Evolutionary conservation across 331 rosid genomes (phyloP).

Genomic region (Arachis monticola): DNA sequence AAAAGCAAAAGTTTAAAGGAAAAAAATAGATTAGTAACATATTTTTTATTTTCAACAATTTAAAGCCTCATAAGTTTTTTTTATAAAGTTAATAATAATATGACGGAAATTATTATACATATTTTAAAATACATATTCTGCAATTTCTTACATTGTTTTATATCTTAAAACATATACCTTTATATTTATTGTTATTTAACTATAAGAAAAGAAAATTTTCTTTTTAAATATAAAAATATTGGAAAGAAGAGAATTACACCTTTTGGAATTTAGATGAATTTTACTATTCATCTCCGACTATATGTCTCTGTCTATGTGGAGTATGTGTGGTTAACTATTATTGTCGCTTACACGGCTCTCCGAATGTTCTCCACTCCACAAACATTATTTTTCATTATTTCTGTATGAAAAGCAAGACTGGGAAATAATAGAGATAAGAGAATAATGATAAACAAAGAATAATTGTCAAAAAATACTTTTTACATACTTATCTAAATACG

Average conservation of each 20-base stretch:
- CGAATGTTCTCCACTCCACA: background rate
- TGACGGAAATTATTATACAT: too few relatives aligned
- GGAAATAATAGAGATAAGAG: background rate
- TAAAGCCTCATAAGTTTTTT: too few relatives aligned
- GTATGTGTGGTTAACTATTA: constrained; percentile 48
- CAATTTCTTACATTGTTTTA: too few relatives aligned
- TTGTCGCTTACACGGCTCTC: constrained; percentile 37
- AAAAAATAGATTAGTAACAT: too few relatives aligned
- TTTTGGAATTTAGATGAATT: background rate
- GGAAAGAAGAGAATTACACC: background rate
- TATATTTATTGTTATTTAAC: background rate
- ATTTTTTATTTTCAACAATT: too few relatives aligned
- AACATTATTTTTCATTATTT: background rate
- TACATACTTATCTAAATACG: background rate
- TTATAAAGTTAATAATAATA: too few relatives aligned
- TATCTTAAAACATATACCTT: too few relatives aligned
- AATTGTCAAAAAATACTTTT: background rate
- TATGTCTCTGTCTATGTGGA: constrained; percentile 54
- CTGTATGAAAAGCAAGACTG: background rate
- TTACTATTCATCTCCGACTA: constrained; percentile 21
- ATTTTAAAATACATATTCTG: too few relatives aligned
- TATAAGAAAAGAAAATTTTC: background rate
- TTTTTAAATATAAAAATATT: background rate
- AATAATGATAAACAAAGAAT: background rate
- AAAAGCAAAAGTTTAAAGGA: too few relatives aligned